phyloP scores from a whole-genome alignment of 2,329 filamentous ascomycete genomes.

The Colletotrichum filicis region DNA sequence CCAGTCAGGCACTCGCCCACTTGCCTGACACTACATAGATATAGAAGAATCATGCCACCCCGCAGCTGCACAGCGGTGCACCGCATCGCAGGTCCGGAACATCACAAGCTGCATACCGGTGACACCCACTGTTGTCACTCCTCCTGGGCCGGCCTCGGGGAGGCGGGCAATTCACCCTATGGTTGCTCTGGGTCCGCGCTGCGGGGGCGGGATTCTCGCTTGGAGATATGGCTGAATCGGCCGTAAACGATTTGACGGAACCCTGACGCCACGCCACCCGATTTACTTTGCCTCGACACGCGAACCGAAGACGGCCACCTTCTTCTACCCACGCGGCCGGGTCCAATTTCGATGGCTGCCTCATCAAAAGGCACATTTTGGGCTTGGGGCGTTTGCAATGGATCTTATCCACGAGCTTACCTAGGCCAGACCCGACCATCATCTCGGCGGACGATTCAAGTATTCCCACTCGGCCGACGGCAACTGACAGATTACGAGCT shows the following conservation, averaged over 20 bases:
- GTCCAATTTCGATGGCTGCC: conserved; percentile 11
- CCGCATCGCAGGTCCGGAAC: conserved; percentile 13
- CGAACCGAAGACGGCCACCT: conserved; percentile 25
- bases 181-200: neutral
- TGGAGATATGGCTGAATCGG: conserved; percentile 27
- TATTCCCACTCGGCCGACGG: conserved; percentile 7
- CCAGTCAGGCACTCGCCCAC: conserved; percentile 2
- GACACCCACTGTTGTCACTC: neutral
- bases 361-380: neutral
- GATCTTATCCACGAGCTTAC: conserved; percentile 1
- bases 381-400: neutral
- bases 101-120: conserved; percentile 24
- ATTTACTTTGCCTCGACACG: conserved; percentile 25
- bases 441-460: neutral
- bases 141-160: conserved; percentile 5
- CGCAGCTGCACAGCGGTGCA: conserved; percentile 21
- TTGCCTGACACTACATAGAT: conserved; percentile 16
- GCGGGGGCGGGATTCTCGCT: conserved; percentile 10
- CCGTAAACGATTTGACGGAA: conserved; percentile 23
- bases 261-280: conserved; percentile 23
- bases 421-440: conserved; percentile 20
- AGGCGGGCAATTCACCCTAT: neutral
- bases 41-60: conserved; percentile 25
- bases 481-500: neutral
- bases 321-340: conserved; percentile 7